A percentile compares a stretch with the other conserved stretches of the same genome.
Conservation (phyloP, 179 eudicot genomes). For the Carnegiea gigantea region DNA sequence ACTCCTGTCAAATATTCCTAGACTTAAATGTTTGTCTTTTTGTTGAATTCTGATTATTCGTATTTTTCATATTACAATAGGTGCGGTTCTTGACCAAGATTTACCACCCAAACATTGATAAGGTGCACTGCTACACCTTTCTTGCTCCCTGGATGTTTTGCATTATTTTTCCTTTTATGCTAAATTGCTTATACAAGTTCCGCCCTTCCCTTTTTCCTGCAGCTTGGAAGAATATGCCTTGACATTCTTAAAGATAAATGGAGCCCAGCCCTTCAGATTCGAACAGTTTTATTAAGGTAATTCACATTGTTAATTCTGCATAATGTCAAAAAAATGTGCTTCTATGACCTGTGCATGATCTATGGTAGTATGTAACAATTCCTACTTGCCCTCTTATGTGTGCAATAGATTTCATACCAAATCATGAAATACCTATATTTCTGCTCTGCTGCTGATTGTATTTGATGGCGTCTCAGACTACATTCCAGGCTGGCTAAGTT, state of each 20-base stretch:
- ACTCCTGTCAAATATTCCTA: neutral
- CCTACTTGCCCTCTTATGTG: neutral
- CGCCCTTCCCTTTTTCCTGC: neutral
- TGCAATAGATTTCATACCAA: neutral
- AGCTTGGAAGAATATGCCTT: slow-evolving; percentile 98
- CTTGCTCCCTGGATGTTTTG: neutral
- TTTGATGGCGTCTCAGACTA: too few species aligned
- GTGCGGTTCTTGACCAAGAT: slow-evolving; percentile 97
- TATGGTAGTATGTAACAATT: neutral
- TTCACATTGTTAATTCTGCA: neutral
- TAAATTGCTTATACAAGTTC: neutral
- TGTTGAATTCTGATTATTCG: neutral
- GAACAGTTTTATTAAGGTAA: slow-evolving; percentile 88
- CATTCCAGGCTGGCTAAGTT: too few species aligned
- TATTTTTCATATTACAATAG: slow-evolving; percentile 36
- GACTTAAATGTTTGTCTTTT: neutral
- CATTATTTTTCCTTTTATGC: neutral
- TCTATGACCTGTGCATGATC: neutral
- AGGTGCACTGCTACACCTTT: slow-evolving; percentile 33
- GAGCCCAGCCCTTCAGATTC: slow-evolving; percentile 98
- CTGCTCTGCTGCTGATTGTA: neutral
- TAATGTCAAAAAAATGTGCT: neutral
- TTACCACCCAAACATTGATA: slow-evolving; percentile 97
- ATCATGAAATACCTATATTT: neutral
- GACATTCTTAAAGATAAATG: slow-evolving; percentile 97